phyloP scores from a whole-genome alignment of 306 rosid species.

The Trifolium subterraneum region DNA sequence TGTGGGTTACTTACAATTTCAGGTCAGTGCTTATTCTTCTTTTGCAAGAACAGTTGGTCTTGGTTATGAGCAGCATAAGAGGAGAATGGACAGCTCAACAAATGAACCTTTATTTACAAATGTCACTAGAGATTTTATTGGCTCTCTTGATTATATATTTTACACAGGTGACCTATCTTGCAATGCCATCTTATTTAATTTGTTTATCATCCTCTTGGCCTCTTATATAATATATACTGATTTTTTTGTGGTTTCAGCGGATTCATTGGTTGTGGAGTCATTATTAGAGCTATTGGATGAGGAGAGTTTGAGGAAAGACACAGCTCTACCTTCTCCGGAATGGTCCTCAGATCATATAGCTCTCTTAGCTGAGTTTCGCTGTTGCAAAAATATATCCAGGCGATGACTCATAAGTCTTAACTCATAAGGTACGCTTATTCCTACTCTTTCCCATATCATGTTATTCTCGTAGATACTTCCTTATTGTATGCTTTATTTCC shows the following conservation, averaged over 20 bases:
- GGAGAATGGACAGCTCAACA: conserved; percentile 77
- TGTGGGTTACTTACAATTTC: conserved; percentile 36
- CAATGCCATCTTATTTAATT: conserved; percentile 10
- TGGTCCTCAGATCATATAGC: conserved; percentile 99
- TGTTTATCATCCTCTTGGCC: conserved; percentile 8
- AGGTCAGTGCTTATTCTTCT: conserved; percentile 97
- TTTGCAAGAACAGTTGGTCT: conserved; percentile 80
- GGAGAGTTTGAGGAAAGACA: conserved; percentile 97
- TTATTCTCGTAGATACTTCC: neutral
- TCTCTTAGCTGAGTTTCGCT: conserved; percentile 92
- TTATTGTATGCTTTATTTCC: conserved; percentile 1
- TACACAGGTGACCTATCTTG: conserved; percentile 73
- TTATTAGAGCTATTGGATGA: conserved; percentile 97
- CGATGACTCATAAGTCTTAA: conserved; percentile 60
- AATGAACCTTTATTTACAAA: conserved; percentile 95
- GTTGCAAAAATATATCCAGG: conserved; percentile 87
- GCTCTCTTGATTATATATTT: conserved; percentile 97
- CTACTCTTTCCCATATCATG: neutral
- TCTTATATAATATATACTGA: conserved; percentile 16
- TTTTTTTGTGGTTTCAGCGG: conserved; percentile 69
- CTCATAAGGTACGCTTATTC: conserved; percentile 48
- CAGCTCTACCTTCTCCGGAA: conserved; percentile 98
- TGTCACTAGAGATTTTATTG: conserved; percentile 95
- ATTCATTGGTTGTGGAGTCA: conserved; percentile 93
- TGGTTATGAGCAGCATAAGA: conserved; percentile 82